Percentiles rank a stretch among this genome's conserved stretches.
phyloP scores from a whole-genome alignment of 2,329 filamentous ascomycete genomes.

The Aspergillus sp. region DNA sequence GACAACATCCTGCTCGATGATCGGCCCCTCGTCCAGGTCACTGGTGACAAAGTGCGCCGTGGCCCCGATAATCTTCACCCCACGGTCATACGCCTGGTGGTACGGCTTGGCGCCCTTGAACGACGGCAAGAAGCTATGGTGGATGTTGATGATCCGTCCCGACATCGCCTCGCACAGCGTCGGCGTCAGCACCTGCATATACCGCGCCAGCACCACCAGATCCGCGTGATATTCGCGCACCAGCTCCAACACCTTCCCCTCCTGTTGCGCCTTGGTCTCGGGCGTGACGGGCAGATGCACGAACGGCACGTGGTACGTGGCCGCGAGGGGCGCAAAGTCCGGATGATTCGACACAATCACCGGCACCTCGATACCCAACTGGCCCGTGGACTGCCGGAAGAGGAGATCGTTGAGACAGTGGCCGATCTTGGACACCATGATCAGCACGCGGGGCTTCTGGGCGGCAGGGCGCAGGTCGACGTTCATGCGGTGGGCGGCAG shows the following conservation, averaged over 20 bases:
- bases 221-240: conserved; percentile 63
- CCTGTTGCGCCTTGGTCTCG: conserved; percentile 69
- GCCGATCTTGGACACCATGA: conserved; percentile 86
- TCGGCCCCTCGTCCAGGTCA: conserved; percentile 76
- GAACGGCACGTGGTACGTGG: conserved; percentile 69
- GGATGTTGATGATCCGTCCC: conserved; percentile 85
- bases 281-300: conserved; percentile 70
- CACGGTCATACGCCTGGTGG: conserved; percentile 77
- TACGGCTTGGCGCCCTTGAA: conserved; percentile 88
- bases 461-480: conserved; percentile 62
- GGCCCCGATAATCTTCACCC: conserved; percentile 81
- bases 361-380: conserved; percentile 67
- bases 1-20: conserved; percentile 76
- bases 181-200: conserved; percentile 80
- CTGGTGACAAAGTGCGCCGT: conserved; percentile 81
- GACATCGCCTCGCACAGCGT: conserved; percentile 69
- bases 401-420: conserved; percentile 79
- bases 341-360: conserved; percentile 76
- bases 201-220: conserved; percentile 70
- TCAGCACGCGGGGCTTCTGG: conserved; percentile 65
- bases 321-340: conserved; percentile 60
- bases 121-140: conserved; percentile 75
- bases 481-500: conserved; percentile 57
- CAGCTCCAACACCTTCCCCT: conserved; percentile 61
- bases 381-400: conserved; percentile 66